phyloP scores from a whole-genome alignment of 495 filamentous ascomycete genomes.

The Hypomontagnella submonticulosa region DNA sequence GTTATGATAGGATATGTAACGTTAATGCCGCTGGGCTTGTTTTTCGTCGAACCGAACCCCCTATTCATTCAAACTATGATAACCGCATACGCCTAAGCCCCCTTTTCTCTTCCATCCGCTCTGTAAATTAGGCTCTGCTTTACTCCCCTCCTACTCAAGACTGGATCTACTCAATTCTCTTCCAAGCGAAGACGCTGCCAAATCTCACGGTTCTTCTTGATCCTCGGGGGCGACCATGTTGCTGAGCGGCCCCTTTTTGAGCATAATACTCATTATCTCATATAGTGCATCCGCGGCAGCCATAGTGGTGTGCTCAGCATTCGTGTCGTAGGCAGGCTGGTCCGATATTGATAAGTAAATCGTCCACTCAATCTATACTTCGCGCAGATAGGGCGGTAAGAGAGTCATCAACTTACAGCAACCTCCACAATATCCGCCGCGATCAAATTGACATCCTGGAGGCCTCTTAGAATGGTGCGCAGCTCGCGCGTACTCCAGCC shows the following conservation, averaged over 20 bases:
- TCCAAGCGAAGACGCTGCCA: too few species aligned
- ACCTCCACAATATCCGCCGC: conserved; percentile 89
- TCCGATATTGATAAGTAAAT: neutral
- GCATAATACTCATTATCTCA: conserved; percentile 88
- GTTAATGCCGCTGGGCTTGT: too few species aligned
- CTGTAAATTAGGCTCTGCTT: too few species aligned
- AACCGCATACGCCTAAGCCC: too few species aligned
- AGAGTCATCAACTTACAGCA: conserved; percentile 49
- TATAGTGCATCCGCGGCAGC: conserved; percentile 84
- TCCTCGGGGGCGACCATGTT: conserved; percentile 38
- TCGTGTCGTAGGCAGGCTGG: conserved; percentile 86
- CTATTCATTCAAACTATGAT: too few species aligned
- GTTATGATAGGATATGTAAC: too few species aligned
- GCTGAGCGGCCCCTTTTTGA: conserved; percentile 66
- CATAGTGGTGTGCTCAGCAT: conserved; percentile 86
- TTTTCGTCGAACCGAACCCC: too few species aligned
- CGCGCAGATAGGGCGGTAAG: too few species aligned
- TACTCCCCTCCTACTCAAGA: too few species aligned
- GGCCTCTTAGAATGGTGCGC: conserved; percentile 74
- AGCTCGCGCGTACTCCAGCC: conserved; percentile 82
- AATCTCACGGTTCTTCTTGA: conserved; percentile 38
- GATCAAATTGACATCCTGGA: conserved; percentile 77
- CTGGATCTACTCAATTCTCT: too few species aligned
- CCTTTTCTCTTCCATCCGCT: too few species aligned
- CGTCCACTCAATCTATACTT: neutral